Evolutionary conservation across 2,329 filamentous ascomycete genomes (phyloP), one percentile per base, ranked within the genome.

Genomic region (Colletotrichum phormii): DNA sequence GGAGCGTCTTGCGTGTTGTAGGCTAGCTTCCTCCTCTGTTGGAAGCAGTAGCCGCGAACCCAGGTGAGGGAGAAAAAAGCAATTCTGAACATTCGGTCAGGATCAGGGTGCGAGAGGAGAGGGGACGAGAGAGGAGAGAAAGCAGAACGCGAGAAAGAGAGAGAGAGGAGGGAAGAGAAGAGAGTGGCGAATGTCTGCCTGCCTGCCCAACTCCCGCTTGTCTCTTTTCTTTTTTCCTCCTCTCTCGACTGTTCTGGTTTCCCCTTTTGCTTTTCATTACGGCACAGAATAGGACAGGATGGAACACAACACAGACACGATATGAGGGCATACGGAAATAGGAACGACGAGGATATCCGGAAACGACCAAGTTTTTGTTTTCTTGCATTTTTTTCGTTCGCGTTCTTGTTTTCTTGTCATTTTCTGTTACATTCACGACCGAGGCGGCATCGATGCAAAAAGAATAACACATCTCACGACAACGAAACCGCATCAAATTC

Each of bases 111-210:
- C 8, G 46, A 35, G 26, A 1, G 24, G 24, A 31, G 31, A 46
- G 29, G 3, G 29, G 18, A 54, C n/a, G n/a, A 26, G 18, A 49
- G 42, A 49, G 7, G 7, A n/a, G 42, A n/a, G 8, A 18, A n/a
- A 49, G 42, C 18, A 49, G 15, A 49, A n/a, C 42, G 42, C 42
- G 42, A 51, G 49, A 35, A 1, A n/a, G 24, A 26, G 18, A 31
- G 53, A 37, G 58, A 58, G 66, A 42, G 11, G 35, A 53, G 42
- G 33, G 70, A 37, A 37, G 37, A 42, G 33, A 64, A 37, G 26
- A 49, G 63, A 22, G 46, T 31, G 57, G 42, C 51, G n/a, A 61
- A 18, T 12, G 9, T 33, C 24, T 46, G 12, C 26, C 13, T 46
- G 7, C 42, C 15, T n/a, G n/a, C n/a, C n/a, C 31, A 15, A 22